A percentile compares a stretch with the other conserved stretches of the same genome.
Conservation (phyloP, 176 grass and related monocot species). For the Eragrostis nindensis region DNA sequence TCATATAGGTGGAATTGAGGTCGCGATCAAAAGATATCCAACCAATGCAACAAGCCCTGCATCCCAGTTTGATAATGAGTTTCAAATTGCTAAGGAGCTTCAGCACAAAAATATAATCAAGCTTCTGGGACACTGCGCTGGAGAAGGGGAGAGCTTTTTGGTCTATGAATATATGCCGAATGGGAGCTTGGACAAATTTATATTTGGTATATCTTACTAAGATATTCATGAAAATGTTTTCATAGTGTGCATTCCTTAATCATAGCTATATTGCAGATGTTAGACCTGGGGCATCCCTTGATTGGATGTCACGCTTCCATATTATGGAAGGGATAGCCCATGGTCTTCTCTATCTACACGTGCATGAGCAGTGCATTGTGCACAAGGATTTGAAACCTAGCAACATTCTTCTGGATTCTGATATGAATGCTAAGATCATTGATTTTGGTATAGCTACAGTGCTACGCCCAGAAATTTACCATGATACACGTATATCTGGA, state of each 20-base stretch:
- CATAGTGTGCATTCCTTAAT: not conserved
- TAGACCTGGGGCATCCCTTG: not conserved
- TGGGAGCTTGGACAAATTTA: not conserved
- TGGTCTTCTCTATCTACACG: not conserved
- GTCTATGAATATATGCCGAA: constrained; percentile 12
- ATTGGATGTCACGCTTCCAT: not conserved
- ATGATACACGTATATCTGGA: not conserved
- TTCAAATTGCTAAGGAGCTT: not conserved
- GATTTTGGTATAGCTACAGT: constrained; percentile 20
- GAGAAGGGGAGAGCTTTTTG: not conserved
- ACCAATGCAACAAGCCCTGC: not conserved
- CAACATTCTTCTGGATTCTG: constrained; percentile 19
- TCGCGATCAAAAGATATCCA: not conserved
- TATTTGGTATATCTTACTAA: not conserved
- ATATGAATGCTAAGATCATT: constrained; percentile 19
- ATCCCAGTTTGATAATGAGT: not conserved
- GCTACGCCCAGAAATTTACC: not conserved
- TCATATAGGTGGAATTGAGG: constrained; percentile 6
- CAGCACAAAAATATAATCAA: constrained; percentile 11
- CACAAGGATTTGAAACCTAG: constrained; percentile 27
- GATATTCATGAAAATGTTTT: not conserved
- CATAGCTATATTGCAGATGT: not conserved
- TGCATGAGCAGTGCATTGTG: not conserved
- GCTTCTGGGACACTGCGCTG: not conserved
- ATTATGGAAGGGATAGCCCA: constrained; percentile 2